Evolutionary conservation across 2,329 filamentous ascomycete genomes (phyloP).

Genomic region (Aspergillus japonicus): DNA sequence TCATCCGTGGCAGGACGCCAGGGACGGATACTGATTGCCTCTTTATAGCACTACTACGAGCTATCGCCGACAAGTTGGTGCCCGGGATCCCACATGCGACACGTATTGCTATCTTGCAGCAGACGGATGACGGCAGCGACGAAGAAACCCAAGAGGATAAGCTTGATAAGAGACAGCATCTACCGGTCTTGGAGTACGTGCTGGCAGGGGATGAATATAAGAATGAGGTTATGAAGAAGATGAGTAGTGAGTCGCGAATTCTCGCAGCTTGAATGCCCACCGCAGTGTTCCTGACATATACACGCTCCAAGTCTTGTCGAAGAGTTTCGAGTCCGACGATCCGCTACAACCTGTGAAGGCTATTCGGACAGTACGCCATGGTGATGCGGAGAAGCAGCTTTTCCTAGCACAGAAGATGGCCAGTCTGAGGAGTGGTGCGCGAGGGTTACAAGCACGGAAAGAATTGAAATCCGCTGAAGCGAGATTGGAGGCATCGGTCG

Average conservation of each 20-base stretch:
- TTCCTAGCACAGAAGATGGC: constrained; percentile 73
- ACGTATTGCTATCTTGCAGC: constrained; percentile 67
- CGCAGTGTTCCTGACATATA: background rate
- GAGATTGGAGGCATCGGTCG: constrained; percentile 58
- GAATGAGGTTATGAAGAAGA: constrained; percentile 60
- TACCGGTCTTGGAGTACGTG: constrained; percentile 65
- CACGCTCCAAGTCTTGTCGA: constrained; percentile 51
- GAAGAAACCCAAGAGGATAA: constrained; percentile 8
- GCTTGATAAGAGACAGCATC: constrained; percentile 20
- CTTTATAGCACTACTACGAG: constrained; percentile 65
- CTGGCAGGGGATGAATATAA: constrained; percentile 52
- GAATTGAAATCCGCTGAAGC: constrained; percentile 68
- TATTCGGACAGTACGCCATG: constrained; percentile 61
- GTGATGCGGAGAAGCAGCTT: constrained; percentile 61
- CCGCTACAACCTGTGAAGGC: constrained; percentile 59
- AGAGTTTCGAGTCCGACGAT: constrained; percentile 59
- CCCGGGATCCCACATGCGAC: constrained; percentile 69
- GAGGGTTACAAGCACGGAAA: constrained; percentile 76
- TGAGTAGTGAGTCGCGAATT: constrained; percentile 50
- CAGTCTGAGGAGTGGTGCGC: constrained; percentile 68
- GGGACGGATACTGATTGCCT: background rate
- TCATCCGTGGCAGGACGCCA: background rate
- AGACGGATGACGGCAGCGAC: constrained; percentile 49
- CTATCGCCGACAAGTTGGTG: constrained; percentile 74
- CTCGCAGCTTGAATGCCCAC: background rate